A percentile compares a stretch with the other conserved stretches of the same genome.
These are phyloP conservation scores for Panicum virgatum DNA, from an alignment of 202 grass and related monocot genomes.

Conservation along the genomic window DNA sequence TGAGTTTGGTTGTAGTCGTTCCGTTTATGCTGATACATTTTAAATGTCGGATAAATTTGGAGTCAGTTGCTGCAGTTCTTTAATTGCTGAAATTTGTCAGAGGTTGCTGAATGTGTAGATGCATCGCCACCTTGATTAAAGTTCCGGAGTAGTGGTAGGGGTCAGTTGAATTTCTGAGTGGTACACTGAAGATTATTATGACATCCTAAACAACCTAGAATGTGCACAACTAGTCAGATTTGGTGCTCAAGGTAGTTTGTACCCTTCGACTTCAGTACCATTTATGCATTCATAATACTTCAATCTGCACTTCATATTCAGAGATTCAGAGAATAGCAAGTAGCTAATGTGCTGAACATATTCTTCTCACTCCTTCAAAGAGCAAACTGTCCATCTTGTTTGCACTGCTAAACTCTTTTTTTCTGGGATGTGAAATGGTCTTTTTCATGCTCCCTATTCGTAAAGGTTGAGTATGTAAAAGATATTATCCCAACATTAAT, in stretches of 20 bases:
- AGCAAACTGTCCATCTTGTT: background rate
- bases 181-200: background rate
- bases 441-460: background rate
- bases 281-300: background rate
- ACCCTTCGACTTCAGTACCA: background rate
- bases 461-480: background rate
- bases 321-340: background rate
- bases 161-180: background rate
- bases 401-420: background rate
- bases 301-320: background rate
- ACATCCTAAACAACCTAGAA: background rate
- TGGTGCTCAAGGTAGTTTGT: background rate
- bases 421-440: background rate
- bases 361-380: slow-evolving; percentile 32
- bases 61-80: background rate
- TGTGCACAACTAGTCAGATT: background rate
- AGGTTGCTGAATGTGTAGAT: background rate
- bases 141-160: background rate
- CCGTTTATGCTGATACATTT: background rate
- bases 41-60: background rate
- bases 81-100: slow-evolving; percentile 12
- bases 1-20: slow-evolving; percentile 13
- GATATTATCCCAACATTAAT: background rate
- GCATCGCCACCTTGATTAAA: slow-evolving; percentile 19
- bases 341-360: slow-evolving; percentile 5